Conservation (phyloP, 1,284 basidiomycete genomes). For the Ganoderma leucocontextum region DNA sequence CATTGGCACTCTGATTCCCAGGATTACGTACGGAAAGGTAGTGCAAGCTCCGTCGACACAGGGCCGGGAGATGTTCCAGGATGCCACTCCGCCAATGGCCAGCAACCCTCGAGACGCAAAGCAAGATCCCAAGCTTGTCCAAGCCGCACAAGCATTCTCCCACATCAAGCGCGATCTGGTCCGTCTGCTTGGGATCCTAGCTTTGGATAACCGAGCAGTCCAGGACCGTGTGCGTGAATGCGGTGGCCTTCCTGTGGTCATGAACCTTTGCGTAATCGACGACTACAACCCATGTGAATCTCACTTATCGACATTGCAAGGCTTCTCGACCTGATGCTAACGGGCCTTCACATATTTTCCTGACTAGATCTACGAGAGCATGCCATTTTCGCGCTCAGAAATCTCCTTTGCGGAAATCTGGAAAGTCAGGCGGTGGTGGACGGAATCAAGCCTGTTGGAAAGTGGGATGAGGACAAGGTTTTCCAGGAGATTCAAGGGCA, state of each 20-base stretch:
- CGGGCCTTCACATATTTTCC: background rate
- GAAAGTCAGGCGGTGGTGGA: conserved; percentile 85
- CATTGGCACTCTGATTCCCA: conserved; percentile 79
- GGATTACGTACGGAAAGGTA: conserved; percentile 76
- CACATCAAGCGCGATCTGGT: conserved; percentile 88
- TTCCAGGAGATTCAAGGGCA: conserved; percentile 28
- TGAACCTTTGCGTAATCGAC: conserved; percentile 89
- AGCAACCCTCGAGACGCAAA: too few relatives aligned
- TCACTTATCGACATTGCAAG: background rate
- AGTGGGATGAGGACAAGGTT: conserved; percentile 62
- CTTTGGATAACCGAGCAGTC: conserved; percentile 64
- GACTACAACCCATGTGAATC: conserved; percentile 90
- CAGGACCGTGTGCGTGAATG: conserved; percentile 78
- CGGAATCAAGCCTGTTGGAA: conserved; percentile 68
- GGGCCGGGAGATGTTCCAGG: conserved; percentile 3
- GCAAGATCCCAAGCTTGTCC: conserved; percentile 6
- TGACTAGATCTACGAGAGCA: conserved; percentile 85
- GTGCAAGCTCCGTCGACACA: conserved; percentile 43
- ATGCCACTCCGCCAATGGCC: background rate
- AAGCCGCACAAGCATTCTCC: conserved; percentile 52
- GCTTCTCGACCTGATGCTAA: background rate
- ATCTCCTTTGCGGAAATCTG: conserved; percentile 76
- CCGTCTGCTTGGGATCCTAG: conserved; percentile 79
- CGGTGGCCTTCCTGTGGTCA: conserved; percentile 81
- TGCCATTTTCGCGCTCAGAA: conserved; percentile 84